Conservation (phyloP, 2,329 filamentous ascomycete genomes). For the Pestalotiopsis sp. region DNA sequence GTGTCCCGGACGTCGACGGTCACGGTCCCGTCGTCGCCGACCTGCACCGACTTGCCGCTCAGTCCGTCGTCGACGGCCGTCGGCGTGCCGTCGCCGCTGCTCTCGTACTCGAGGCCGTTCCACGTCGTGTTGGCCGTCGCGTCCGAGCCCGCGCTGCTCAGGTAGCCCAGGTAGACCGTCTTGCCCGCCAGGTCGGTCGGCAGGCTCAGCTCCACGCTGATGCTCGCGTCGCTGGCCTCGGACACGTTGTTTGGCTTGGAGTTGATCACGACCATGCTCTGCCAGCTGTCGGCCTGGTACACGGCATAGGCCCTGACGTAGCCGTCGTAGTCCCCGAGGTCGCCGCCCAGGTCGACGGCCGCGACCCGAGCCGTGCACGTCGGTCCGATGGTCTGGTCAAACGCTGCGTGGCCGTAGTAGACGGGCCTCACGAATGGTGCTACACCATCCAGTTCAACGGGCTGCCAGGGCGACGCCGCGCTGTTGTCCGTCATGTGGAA, state of each 20-base stretch:
- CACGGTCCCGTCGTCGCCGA: conserved; percentile 35
- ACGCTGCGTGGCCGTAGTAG: conserved; percentile 54
- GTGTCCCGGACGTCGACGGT: conserved; percentile 42
- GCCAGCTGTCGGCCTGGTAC: conserved; percentile 44
- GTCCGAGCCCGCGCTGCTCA: conserved; percentile 48
- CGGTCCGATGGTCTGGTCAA: conserved; percentile 50
- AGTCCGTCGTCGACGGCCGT: conserved; percentile 32
- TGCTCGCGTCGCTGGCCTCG: conserved; percentile 35
- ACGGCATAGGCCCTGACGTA: conserved; percentile 45
- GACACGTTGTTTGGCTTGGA: conserved; percentile 43
- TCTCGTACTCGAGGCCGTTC: conserved; percentile 49
- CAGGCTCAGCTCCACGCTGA: conserved; percentile 44
- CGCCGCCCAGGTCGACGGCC: conserved; percentile 30
- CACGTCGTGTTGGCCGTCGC: conserved; percentile 43
- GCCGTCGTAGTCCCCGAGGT: conserved; percentile 38
- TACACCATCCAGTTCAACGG: conserved; percentile 39
- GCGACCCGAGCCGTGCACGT: conserved; percentile 44
- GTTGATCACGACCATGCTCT: conserved; percentile 49
- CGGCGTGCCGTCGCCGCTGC: conserved; percentile 41
- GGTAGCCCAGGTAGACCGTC: conserved; percentile 46
- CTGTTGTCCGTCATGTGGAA: conserved; percentile 59
- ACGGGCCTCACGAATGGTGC: conserved; percentile 46
- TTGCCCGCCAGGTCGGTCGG: conserved; percentile 38
- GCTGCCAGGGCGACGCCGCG: conserved; percentile 52
- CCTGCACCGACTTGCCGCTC: conserved; percentile 29